A percentile compares a stretch with the other conserved stretches of the same genome.
phyloP scores from a whole-genome alignment of 192 early-diverging fungal genomes.

The Gonapodya prolifera region DNA sequence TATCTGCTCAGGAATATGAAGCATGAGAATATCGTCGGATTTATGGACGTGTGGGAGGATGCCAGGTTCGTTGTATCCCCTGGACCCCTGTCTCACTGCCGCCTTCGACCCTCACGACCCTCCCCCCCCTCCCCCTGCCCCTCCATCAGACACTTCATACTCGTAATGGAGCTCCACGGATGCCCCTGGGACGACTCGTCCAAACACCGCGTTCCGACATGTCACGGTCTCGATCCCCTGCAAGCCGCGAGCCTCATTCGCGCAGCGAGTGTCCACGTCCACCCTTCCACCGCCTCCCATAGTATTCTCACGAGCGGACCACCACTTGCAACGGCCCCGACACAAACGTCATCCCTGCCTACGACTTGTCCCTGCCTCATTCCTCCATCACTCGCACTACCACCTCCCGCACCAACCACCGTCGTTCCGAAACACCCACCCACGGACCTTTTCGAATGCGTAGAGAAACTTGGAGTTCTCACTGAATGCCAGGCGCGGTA shows the following conservation, averaged over 20 bases:
- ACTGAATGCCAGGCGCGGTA: constrained; percentile 44
- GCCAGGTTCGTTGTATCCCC: background rate
- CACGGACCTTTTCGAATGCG: constrained; percentile 64
- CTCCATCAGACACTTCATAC: constrained; percentile 30
- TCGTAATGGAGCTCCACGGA: constrained; percentile 48
- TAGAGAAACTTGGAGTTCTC: constrained; percentile 52
- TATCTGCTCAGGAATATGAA: constrained; percentile 32
- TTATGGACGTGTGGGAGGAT: constrained; percentile 25
- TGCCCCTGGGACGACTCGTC: constrained; percentile 19
- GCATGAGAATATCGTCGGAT: constrained; percentile 53
- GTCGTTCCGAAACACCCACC: constrained; percentile 24
- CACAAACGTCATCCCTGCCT: constrained; percentile 15
- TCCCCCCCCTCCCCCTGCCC: too few relatives aligned
- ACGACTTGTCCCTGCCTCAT: constrained; percentile 13
- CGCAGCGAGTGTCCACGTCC: background rate
- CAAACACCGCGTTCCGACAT: background rate
- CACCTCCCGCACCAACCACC: constrained; percentile 16
- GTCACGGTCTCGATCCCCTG: background rate
- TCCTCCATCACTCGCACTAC: constrained; percentile 12
- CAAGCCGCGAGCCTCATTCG: background rate
- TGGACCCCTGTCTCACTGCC: background rate
- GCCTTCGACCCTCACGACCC: constrained; percentile 12
- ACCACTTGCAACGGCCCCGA: constrained; percentile 3
- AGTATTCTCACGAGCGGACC: background rate
- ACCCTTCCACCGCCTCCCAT: constrained; percentile 7